These are phyloP conservation scores for Phyllosticta citriasiana DNA, from an alignment of 2,329 filamentous ascomycete species.

Conservation along the genomic window DNA sequence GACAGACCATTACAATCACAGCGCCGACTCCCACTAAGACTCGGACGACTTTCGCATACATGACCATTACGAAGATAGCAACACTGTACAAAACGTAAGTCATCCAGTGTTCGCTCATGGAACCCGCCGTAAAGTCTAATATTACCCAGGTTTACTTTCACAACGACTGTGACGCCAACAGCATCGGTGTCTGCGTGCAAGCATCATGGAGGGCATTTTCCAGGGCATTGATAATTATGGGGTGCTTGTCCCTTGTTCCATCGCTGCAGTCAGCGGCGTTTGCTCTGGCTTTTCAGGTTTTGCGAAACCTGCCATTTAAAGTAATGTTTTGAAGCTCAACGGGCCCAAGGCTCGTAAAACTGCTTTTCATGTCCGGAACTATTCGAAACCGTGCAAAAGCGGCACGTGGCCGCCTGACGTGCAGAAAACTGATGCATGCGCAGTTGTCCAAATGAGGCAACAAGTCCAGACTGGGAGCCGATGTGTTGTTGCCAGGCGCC, in stretches of 20 bases:
- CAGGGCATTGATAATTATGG: background rate
- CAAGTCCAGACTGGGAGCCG: background rate
- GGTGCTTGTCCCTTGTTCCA: background rate
- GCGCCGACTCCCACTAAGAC: slow-evolving; percentile 28
- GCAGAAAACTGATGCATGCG: background rate
- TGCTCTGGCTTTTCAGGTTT: background rate
- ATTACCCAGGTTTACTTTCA: slow-evolving; percentile 17
- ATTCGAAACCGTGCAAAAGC: background rate
- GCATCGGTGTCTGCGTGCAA: slow-evolving; percentile 26
- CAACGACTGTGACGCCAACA: slow-evolving; percentile 26
- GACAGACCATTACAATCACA: slow-evolving; percentile 24
- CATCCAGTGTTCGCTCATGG: background rate
- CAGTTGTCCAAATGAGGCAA: background rate
- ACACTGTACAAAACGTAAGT: slow-evolving; percentile 23
- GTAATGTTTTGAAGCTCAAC: background rate
- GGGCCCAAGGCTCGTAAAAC: background rate
- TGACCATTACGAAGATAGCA: slow-evolving; percentile 21
- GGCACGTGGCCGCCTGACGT: background rate
- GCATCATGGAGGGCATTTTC: slow-evolving; percentile 22
- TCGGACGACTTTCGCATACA: slow-evolving; percentile 16
- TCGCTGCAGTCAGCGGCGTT: background rate
- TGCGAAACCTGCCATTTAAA: background rate
- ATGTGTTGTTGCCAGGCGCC: background rate
- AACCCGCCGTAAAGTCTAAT: background rate
- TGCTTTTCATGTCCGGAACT: background rate